Evolutionary conservation across 2,329 filamentous ascomycete genomes (phyloP).

Genomic region (Calonectria pseudoreteaudii): DNA sequence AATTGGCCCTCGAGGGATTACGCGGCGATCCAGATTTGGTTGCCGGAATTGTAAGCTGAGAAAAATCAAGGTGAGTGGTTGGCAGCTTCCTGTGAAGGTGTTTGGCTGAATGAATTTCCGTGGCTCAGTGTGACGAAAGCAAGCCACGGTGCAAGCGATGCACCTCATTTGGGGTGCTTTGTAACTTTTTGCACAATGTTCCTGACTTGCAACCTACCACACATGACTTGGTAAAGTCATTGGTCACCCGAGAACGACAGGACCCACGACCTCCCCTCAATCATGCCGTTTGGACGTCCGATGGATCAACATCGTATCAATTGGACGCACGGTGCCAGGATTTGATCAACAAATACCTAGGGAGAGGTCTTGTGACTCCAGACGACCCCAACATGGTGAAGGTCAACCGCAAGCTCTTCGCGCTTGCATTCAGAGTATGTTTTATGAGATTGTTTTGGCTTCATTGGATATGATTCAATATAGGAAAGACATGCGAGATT

Average conservation of each 20-base stretch:
- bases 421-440: constrained; percentile 53
- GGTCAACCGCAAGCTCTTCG: constrained; percentile 53
- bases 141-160: constrained; percentile 59
- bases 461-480: not conserved
- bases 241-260: constrained; percentile 29
- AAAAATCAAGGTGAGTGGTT: constrained; percentile 56
- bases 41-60: constrained; percentile 65
- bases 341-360: constrained; percentile 55
- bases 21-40: constrained; percentile 56
- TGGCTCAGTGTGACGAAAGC: constrained; percentile 57
- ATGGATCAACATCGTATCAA: constrained; percentile 47
- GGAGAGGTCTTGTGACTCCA: constrained; percentile 50
- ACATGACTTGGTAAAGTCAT: constrained; percentile 35
- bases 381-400: constrained; percentile 51
- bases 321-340: constrained; percentile 54
- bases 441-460: not conserved
- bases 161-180: constrained; percentile 55
- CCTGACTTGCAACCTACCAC: constrained; percentile 52
- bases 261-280: constrained; percentile 39
- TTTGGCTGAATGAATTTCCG: not conserved
- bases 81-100: not conserved
- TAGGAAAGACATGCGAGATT: not conserved
- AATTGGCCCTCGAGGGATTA: not conserved
- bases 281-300: constrained; percentile 50
- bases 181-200: constrained; percentile 53